These are phyloP conservation scores for Xylaria intraflava DNA, from an alignment of 495 filamentous ascomycete genomes.

Conservation along the genomic window DNA sequence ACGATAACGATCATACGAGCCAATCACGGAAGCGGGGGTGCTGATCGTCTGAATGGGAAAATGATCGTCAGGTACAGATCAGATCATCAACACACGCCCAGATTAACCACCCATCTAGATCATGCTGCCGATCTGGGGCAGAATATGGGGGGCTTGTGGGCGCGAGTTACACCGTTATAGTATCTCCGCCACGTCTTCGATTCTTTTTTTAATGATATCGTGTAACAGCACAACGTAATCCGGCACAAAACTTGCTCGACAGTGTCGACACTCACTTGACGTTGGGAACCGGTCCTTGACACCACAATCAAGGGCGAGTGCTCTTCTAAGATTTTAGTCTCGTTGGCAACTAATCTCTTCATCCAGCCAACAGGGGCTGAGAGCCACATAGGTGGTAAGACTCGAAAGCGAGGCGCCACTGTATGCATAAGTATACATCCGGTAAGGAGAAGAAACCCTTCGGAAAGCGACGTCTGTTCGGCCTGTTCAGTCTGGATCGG, in stretches of 20 bases:
- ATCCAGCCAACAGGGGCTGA: no score
- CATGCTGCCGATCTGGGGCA: not conserved
- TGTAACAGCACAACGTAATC: not conserved
- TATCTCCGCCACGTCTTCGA: no score
- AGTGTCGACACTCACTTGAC: no score
- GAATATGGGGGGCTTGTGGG: not conserved
- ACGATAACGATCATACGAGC: constrained; percentile 1
- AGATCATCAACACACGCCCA: not conserved
- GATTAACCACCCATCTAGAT: not conserved
- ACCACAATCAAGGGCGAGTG: not conserved
- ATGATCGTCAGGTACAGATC: constrained; percentile 9
- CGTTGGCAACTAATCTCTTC: no score
- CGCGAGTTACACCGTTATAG: not conserved
- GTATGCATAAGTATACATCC: no score
- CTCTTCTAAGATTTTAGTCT: not conserved
- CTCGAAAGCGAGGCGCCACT: no score
- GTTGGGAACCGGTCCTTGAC: no score
- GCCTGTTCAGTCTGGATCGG: no score
- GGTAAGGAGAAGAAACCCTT: not conserved
- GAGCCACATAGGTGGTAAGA: no score
- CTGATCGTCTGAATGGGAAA: not conserved
- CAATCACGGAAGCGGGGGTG: not conserved
- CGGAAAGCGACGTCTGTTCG: not conserved
- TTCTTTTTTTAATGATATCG: not conserved
- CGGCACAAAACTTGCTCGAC: not conserved